Evolutionary conservation across 225 moss, liverwort and hornwort species (phyloP).

Genomic region (Bryoerythrophyllum caledonicum): DNA sequence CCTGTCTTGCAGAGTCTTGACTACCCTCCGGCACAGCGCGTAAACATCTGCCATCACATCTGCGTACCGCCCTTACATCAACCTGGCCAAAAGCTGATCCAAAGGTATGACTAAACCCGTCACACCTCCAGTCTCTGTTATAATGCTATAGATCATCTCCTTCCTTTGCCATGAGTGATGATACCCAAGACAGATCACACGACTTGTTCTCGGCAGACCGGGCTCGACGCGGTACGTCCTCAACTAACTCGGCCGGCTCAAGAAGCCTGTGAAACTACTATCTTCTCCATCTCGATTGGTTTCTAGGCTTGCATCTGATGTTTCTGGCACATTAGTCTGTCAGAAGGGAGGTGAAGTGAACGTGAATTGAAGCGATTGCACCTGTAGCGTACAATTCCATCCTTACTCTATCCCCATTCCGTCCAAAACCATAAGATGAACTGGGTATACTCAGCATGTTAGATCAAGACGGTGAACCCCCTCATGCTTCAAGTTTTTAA

Average conservation of each 20-base stretch:
- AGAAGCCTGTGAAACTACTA: neutral
- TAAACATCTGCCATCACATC: slow-evolving; percentile 32
- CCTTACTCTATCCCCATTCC: neutral
- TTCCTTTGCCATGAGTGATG: neutral
- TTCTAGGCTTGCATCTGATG: neutral
- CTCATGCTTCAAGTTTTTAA: neutral
- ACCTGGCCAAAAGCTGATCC: neutral
- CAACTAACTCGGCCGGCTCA: neutral
- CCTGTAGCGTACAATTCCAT: neutral
- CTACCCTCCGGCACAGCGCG: slow-evolving; percentile 21
- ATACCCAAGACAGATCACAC: neutral
- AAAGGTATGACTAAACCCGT: neutral
- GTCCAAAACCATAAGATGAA: neutral
- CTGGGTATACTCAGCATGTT: neutral
- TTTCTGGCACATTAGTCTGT: neutral
- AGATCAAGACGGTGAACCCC: neutral
- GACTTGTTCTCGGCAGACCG: neutral
- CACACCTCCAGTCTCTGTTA: neutral
- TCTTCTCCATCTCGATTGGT: neutral
- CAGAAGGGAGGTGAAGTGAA: neutral
- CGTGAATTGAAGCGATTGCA: neutral
- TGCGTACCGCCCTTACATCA: neutral
- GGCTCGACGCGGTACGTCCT: neutral
- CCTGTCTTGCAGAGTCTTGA: slow-evolving; percentile 19
- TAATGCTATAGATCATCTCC: neutral